phyloP scores from a whole-genome alignment of 140 eudicot species.

The Stevia rebaudiana region DNA sequence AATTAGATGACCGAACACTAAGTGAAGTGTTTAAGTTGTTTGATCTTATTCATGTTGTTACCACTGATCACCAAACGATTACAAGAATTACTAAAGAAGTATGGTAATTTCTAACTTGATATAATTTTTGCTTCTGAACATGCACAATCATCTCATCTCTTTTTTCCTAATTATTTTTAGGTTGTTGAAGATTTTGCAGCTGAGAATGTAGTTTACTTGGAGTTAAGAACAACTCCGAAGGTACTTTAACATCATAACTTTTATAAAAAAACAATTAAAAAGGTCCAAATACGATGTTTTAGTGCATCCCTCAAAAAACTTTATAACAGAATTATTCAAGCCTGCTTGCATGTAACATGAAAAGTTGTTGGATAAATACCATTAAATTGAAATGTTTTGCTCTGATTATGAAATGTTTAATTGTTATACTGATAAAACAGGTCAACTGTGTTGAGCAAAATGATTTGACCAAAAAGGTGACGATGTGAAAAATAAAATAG shows the following conservation, averaged over 20 bases:
- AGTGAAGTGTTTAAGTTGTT: constrained; percentile 86
- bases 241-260: constrained; percentile 28
- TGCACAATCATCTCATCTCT: neutral
- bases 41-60: constrained; percentile 80
- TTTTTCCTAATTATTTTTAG: constrained; percentile 29
- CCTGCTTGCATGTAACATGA: neutral
- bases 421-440: neutral
- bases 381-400: neutral
- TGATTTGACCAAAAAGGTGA: neutral
- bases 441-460: neutral
- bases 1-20: constrained; percentile 69
- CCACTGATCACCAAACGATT: constrained; percentile 83
- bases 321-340: too few species aligned
- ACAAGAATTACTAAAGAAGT: constrained; percentile 89
- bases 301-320: neutral
- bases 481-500: neutral
- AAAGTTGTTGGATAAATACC: constrained; percentile 1
- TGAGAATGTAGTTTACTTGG: constrained; percentile 89
- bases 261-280: neutral
- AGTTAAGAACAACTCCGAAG: constrained; percentile 97
- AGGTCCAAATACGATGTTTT: neutral
- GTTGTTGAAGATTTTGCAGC: constrained; percentile 93
- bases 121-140: neutral
- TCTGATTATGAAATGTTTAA: neutral
- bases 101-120: constrained; percentile 18